Conservation (phyloP, 768 basidiomycete genomes). For the Lactarius hatsudake region DNA sequence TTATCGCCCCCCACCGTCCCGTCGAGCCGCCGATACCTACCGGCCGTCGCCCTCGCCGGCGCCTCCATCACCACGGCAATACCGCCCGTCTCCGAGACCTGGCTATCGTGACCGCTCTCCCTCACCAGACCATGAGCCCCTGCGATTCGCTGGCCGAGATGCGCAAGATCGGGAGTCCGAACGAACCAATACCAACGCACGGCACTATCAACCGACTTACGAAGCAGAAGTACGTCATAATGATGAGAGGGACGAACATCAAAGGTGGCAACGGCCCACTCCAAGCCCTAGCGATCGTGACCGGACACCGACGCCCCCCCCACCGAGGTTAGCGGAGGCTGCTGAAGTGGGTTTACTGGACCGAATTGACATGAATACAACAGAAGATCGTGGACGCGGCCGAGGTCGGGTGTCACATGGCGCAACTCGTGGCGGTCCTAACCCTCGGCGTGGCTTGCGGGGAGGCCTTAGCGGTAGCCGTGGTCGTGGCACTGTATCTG, state of each 20-base stretch:
- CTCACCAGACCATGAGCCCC: not conserved
- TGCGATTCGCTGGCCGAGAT: not conserved
- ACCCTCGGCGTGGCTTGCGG: not conserved
- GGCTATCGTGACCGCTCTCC: not conserved
- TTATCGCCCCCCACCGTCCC: not conserved
- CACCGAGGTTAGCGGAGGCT: conserved; percentile 6
- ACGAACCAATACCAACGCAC: not conserved
- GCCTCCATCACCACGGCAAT: conserved; percentile 9
- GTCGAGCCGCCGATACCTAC: not conserved
- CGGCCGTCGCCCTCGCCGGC: not conserved
- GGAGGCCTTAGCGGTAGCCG: not conserved
- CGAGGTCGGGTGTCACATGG: conserved; percentile 5
- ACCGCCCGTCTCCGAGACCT: conserved; percentile 1
- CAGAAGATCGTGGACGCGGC: not conserved
- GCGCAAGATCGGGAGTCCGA: not conserved
- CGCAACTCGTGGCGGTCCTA: conserved; percentile 2
- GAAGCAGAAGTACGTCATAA: not conserved
- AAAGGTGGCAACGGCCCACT: not conserved
- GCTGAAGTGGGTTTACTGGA: conserved; percentile 10
- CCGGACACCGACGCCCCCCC: not conserved
- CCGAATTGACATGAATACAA: conserved; percentile 14
- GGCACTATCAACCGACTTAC: not conserved
- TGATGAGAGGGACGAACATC: not conserved
- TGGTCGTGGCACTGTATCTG: conserved; percentile 7
- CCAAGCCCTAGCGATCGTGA: conserved; percentile 1